These are phyloP conservation scores for Phytophthora lateralis DNA, from an alignment of 352 stramenopile species.

Conservation along the genomic window DNA sequence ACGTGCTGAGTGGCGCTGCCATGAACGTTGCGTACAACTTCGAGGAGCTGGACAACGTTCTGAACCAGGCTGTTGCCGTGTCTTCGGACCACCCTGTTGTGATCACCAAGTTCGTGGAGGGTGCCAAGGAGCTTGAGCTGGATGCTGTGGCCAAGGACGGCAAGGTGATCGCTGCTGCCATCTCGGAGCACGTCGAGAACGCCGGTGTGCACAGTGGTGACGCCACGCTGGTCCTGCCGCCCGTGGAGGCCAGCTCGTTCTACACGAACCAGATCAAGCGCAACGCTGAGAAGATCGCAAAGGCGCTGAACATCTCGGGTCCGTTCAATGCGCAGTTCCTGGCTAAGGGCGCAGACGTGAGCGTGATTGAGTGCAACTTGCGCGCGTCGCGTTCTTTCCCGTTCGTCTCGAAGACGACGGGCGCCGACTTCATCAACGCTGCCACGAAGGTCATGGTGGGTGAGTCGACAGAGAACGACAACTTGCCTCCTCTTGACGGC, in stretches of 20 bases:
- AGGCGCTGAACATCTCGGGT: constrained; percentile 97
- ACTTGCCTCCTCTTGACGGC: constrained; percentile 95
- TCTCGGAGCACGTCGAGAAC: constrained; percentile 99
- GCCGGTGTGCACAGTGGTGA: constrained; percentile 99
- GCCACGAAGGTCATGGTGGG: constrained; percentile 96
- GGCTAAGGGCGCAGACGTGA: constrained; percentile 98
- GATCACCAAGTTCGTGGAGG: constrained; percentile 98
- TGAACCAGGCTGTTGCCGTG: constrained; percentile 93
- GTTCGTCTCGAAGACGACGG: constrained; percentile 99
- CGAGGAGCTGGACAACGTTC: constrained; percentile 83
- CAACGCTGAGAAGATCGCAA: constrained; percentile 95
- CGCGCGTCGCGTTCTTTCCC: constrained; percentile 98
- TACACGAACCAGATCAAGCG: constrained; percentile 98
- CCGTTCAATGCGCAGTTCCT: constrained; percentile 99
- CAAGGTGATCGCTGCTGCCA: constrained; percentile 98
- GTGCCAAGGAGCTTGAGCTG: constrained; percentile 99
- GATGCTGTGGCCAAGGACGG: constrained; percentile 97
- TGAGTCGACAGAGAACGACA: constrained; percentile 91
- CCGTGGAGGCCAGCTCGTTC: constrained; percentile 97
- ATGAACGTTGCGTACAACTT: constrained; percentile 98
- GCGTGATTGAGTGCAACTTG: constrained; percentile 99
- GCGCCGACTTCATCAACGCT: constrained; percentile 98
- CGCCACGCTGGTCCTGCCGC: constrained; percentile 97
- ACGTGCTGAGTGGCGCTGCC: constrained; percentile 97
- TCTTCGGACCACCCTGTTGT: constrained; percentile 97